These are phyloP conservation scores for Chrysanthemum makinoi DNA, from an alignment of 129 eudicot genomes.

Conservation along the genomic window DNA sequence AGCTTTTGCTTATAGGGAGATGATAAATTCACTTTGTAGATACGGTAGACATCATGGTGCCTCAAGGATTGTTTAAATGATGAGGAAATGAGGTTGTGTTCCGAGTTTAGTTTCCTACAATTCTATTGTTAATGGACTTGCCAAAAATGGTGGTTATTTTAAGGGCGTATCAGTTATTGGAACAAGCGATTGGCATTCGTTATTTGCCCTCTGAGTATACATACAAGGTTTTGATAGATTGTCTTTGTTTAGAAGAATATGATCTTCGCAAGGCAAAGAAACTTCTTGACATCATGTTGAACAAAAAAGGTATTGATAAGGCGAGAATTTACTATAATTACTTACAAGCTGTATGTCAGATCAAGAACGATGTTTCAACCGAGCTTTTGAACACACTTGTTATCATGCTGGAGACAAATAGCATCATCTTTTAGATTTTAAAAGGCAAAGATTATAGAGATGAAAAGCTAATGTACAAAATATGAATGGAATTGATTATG, in stretches of 20 bases:
- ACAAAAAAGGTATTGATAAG: constrained; percentile 44
- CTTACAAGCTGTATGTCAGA: constrained; percentile 57
- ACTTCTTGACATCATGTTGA: constrained; percentile 58
- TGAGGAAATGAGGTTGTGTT: constrained; percentile 54
- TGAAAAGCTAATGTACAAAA: no score
- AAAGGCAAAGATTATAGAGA: no score
- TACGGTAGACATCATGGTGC: no score
- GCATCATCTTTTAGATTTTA: constrained; percentile 69
- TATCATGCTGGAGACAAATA: constrained; percentile 56
- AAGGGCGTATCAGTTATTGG: constrained; percentile 44
- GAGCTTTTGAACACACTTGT: constrained; percentile 28
- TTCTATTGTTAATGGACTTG: constrained; percentile 63
- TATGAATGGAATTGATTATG: no score
- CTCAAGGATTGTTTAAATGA: constrained; percentile 37
- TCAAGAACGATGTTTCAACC: constrained; percentile 45
- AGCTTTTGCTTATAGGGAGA: constrained; percentile 66
- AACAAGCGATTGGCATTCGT: constrained; percentile 61
- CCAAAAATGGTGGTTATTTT: no score
- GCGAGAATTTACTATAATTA: constrained; percentile 75
- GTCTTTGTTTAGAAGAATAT: constrained; percentile 57
- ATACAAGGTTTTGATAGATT: constrained; percentile 52
- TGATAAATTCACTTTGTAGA: constrained; percentile 30
- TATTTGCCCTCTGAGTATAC: constrained; percentile 76
- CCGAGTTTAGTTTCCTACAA: constrained; percentile 72
- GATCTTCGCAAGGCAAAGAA: constrained; percentile 63